Base-by-base conservation (phyloP, 768 basidiomycete species). In the Suillus decipiens region DNA sequence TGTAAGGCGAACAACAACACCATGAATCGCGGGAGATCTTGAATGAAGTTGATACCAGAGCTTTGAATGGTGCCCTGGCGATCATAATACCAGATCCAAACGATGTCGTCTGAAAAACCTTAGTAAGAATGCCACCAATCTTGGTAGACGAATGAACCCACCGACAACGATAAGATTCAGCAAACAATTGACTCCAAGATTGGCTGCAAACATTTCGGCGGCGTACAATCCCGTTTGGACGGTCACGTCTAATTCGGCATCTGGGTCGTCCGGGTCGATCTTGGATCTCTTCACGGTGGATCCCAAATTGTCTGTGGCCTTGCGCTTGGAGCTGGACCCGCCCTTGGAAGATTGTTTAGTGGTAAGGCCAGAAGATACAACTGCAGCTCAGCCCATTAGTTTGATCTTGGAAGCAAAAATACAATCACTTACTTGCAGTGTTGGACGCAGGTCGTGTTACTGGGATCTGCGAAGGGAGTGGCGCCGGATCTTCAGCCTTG, bases 11-110 rank as follows among this genome's bases (percentile, higher is more conserved):
- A 56, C 15, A 61, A 28, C 50, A 61, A 4, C n/a, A 61, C 60
- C 33, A 61, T 15, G 24, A 55, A 61, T 22, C 53, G 60, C 14
- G 51, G 60, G 22, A 61, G 60, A 61, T 61, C 60, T 36, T 55
- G 15, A 15, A 61, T 24, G 10, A 61, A 61, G 37, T 61, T 41
- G 7, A 61, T 51, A 14, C 51, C 60, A 1, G 33, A 31, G 22
- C 51, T 10, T 56, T 61, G 60, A 33, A 36, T 62, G 17, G 24
- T 45, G 5, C 53, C 22, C 28, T 57, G 61, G 5, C 51, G 61
- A 56, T 62, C 54, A 42, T 41, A 47, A 47, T 47, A 47, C 45
- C n/a, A 22, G n/a, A 47, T 14, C 45, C 45, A 47, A n/a, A 14
- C 12, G 0, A 47, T 22, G 14, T 47, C 45, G 6, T 47, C 45